A percentile compares a stretch with the other conserved stretches of the same genome.
Evolutionary conservation across 768 basidiomycete species (phyloP).

Genomic region (Glaciozyma antarctica): DNA sequence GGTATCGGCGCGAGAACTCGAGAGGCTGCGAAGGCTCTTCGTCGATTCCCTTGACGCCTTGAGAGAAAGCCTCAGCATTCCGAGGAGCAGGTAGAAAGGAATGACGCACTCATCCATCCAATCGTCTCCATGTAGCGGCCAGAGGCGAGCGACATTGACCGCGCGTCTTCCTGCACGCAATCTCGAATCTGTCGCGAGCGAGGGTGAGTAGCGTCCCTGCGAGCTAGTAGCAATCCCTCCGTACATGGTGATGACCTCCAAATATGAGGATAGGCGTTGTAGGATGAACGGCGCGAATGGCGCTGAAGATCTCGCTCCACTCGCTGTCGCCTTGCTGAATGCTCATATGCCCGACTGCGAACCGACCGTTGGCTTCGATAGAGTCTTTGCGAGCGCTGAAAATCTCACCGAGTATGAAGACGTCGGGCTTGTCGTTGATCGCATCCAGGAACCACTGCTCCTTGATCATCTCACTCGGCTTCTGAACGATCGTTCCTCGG

Average conservation of each 20-base stretch:
- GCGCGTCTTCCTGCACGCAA: slow-evolving; percentile 60
- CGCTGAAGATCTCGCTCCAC: slow-evolving; percentile 66
- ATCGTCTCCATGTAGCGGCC: slow-evolving; percentile 90
- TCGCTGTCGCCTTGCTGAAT: slow-evolving; percentile 48
- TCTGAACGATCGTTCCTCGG: slow-evolving; percentile 63
- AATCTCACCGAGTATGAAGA: slow-evolving; percentile 66
- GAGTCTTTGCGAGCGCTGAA: background rate
- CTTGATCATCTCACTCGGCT: slow-evolving; percentile 63
- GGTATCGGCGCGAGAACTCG: slow-evolving; percentile 59
- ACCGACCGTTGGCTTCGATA: background rate
- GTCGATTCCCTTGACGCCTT: slow-evolving; percentile 45
- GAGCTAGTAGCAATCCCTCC: background rate
- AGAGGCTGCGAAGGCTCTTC: slow-evolving; percentile 42
- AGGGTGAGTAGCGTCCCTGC: slow-evolving; percentile 32
- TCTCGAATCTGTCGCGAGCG: slow-evolving; percentile 70
- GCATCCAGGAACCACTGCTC: slow-evolving; percentile 73
- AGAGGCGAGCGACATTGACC: slow-evolving; percentile 71
- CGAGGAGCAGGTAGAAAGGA: background rate
- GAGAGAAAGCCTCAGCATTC: background rate
- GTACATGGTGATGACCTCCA: slow-evolving; percentile 49
- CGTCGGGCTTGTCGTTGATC: slow-evolving; percentile 68
- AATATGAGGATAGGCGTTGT: slow-evolving; percentile 72
- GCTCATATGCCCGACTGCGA: slow-evolving; percentile 58
- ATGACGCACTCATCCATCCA: slow-evolving; percentile 59
- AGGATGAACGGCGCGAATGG: slow-evolving; percentile 62